Percentiles rank a stretch among this genome's conserved stretches.
Evolutionary conservation across 768 basidiomycete species (phyloP).

Genomic region (Lactarius deliciosus): DNA sequence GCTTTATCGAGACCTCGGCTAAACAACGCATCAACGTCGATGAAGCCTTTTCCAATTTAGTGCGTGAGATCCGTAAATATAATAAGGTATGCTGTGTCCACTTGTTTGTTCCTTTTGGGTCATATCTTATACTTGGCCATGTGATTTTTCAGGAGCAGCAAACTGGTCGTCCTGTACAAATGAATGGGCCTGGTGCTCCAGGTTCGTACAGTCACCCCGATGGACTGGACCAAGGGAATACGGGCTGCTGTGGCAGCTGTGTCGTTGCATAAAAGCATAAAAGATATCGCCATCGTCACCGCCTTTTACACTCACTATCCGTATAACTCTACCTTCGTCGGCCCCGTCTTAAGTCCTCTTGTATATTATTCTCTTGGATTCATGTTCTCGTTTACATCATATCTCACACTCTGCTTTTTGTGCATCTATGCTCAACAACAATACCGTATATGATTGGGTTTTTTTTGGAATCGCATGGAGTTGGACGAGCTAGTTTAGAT

Average conservation of each 20-base stretch:
- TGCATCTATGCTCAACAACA: slow-evolving; percentile 12
- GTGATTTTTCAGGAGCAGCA: slow-evolving; percentile 60
- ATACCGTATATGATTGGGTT: slow-evolving; percentile 5
- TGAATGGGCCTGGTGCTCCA: slow-evolving; percentile 44
- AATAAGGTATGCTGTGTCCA: slow-evolving; percentile 66
- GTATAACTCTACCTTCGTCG: not conserved
- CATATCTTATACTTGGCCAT: not conserved
- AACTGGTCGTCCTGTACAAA: slow-evolving; percentile 65
- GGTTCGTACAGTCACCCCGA: slow-evolving; percentile 49
- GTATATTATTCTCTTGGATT: slow-evolving; percentile 26
- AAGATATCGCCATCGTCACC: slow-evolving; percentile 29
- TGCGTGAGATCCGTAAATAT: slow-evolving; percentile 90
- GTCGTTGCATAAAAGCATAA: slow-evolving; percentile 51
- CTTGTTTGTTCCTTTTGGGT: not conserved
- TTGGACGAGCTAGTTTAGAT: not conserved
- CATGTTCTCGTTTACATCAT: slow-evolving; percentile 17
- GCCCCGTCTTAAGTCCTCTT: slow-evolving; percentile 11
- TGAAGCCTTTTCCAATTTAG: slow-evolving; percentile 90
- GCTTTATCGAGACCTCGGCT: slow-evolving; percentile 94
- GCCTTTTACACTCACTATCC: slow-evolving; percentile 16
- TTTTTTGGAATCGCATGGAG: not conserved
- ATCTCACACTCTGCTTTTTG: slow-evolving; percentile 11
- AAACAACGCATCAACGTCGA: slow-evolving; percentile 97
- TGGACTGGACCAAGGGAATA: slow-evolving; percentile 53
- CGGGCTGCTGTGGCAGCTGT: slow-evolving; percentile 68